Base-by-base conservation (phyloP, 2,329 filamentous ascomycete species). In the Pseudopithomyces chartarum region DNA sequence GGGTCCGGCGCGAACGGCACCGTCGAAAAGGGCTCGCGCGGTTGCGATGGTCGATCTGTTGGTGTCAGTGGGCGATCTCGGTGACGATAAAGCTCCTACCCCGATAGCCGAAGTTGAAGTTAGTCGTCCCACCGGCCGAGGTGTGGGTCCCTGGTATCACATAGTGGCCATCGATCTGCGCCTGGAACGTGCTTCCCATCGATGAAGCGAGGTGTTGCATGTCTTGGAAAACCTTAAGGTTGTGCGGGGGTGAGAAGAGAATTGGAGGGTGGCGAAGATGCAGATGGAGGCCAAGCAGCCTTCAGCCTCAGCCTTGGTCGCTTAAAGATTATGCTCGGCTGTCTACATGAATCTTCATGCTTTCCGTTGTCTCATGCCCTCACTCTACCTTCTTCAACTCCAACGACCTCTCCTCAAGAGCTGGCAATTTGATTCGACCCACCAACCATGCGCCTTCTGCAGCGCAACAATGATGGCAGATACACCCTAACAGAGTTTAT, bases 61-160 rank as follows among this genome's bases (percentile, higher is more conserved):
- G 26, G 50, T 29, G 42, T 43, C 17, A 17, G 22, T 26, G 33
- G 39, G 42, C 20, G n/a, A n/a, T n/a, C n/a, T n/a, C n/a, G n/a
- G n/a, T n/a, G n/a, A n/a, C n/a, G n/a, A n/a, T n/a, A n/a, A n/a
- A n/a, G n/a, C n/a, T n/a, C n/a, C n/a, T n/a, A n/a, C n/a, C n/a
- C n/a, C n/a, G n/a, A n/a, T n/a, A 45, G 39, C 46, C 52, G 23
- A 55, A 55, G 54, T 57, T 60, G 51, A 60, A 60, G 43, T 55
- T 60, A 22, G 46, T 57, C 19, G 55, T 55, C 17, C 57, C 57
- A 43, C 57, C 57, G 36, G 54, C 50, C 44, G 46, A 43, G 39
- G 47, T 51, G n/a, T 60, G 52, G 32, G 54, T 51, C 39, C 38
- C 57, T 23, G 54, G 54, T 29, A 59, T 57, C 15, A 55, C 57